A percentile compares a stretch with the other conserved stretches of the same genome.
Evolutionary conservation across 176 grass and related monocot genomes (phyloP).

Genomic region (Thalia dealbata): DNA sequence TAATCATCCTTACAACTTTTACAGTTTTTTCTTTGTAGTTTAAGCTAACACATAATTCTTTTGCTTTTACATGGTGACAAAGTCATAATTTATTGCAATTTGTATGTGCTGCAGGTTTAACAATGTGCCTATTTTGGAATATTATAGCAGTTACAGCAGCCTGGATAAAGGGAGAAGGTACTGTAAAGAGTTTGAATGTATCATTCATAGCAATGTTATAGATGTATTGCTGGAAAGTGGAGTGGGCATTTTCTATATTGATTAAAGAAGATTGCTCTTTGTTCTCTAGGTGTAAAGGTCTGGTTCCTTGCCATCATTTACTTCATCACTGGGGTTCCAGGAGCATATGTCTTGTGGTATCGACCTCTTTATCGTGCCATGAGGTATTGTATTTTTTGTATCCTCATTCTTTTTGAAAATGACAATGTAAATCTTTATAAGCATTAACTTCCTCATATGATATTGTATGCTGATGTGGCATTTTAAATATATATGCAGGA

Average conservation of each 20-base stretch:
- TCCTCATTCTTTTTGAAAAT: not conserved
- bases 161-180: conserved; percentile 55
- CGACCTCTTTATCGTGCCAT: conserved; percentile 62
- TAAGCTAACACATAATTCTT: too few species aligned
- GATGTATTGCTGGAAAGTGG: not conserved
- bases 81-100: not conserved
- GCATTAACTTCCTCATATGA: not conserved
- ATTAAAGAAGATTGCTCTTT: conserved; percentile 2
- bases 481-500: conserved; percentile 29
- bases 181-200: not conserved
- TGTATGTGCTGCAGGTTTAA: conserved; percentile 30
- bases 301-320: conserved; percentile 72
- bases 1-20: too few species aligned
- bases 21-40: too few species aligned
- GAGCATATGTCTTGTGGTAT: conserved; percentile 60
- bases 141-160: conserved; percentile 44
- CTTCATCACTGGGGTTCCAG: conserved; percentile 59
- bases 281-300: conserved; percentile 55
- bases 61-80: not conserved
- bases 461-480: not conserved
- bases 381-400: conserved; percentile 27
- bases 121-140: conserved; percentile 57
- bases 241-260: conserved; percentile 3
- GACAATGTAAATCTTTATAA: not conserved
- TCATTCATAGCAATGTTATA: not conserved